A percentile compares a stretch with the other conserved stretches of the same genome.
These are phyloP conservation scores for Tulasnella sp. DNA, from an alignment of 768 basidiomycete species.

Conservation along the genomic window DNA sequence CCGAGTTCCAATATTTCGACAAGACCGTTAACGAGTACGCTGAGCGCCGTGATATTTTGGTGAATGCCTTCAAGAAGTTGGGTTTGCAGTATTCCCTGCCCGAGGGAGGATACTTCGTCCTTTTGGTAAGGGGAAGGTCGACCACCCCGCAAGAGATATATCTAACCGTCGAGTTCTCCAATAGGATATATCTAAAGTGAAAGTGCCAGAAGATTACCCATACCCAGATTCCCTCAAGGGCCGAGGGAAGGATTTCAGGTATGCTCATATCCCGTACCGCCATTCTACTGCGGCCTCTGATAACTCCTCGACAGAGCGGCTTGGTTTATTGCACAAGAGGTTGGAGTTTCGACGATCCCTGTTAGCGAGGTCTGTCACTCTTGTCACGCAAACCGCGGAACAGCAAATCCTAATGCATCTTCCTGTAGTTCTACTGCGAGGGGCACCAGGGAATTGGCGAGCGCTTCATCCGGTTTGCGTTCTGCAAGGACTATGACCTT, in stretches of 20 bases:
- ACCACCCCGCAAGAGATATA: not conserved
- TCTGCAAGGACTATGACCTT: slow-evolving; percentile 93
- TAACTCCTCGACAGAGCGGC: slow-evolving; percentile 55
- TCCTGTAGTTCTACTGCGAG: slow-evolving; percentile 78
- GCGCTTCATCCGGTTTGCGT: slow-evolving; percentile 81
- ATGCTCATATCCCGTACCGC: slow-evolving; percentile 31
- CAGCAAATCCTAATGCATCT: not conserved
- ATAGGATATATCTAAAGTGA: slow-evolving; percentile 71
- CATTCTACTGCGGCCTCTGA: slow-evolving; percentile 25
- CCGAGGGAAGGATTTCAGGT: slow-evolving; percentile 86
- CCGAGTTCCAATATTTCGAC: slow-evolving; percentile 69
- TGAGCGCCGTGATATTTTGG: slow-evolving; percentile 72
- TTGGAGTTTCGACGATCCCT: slow-evolving; percentile 90
- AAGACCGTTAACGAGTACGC: slow-evolving; percentile 71
- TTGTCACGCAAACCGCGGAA: not conserved
- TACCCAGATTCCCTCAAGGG: slow-evolving; percentile 73
- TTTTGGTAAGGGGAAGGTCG: slow-evolving; percentile 51
- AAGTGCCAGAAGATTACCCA: slow-evolving; percentile 79
- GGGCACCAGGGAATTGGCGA: slow-evolving; percentile 85
- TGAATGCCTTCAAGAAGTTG: slow-evolving; percentile 72
- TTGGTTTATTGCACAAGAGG: slow-evolving; percentile 90
- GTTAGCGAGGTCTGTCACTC: slow-evolving; percentile 72
- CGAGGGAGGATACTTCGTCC: slow-evolving; percentile 86
- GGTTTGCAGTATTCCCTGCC: slow-evolving; percentile 85
- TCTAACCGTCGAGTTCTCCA: not conserved